Conservation (phyloP, 2,329 filamentous ascomycete genomes). For the Colletotrichum cordylinicola region DNA sequence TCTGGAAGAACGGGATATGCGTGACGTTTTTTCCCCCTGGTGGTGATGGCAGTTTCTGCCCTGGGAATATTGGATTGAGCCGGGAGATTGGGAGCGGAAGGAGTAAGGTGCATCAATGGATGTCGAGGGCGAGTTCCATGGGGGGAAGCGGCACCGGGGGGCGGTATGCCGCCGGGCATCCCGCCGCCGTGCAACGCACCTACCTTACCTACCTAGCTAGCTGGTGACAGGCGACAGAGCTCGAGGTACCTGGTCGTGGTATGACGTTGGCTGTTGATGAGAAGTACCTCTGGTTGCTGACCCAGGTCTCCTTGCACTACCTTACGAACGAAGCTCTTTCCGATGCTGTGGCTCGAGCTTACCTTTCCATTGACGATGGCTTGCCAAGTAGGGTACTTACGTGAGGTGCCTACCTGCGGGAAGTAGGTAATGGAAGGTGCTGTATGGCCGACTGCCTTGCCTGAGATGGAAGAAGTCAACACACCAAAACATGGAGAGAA, state of each 20-base stretch:
- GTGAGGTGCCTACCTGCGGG: neutral
- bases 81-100: neutral
- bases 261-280: neutral
- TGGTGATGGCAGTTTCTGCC: neutral
- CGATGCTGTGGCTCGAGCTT: neutral
- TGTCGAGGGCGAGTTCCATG: neutral
- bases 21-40: neutral
- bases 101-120: neutral
- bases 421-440: neutral
- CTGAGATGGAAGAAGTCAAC: neutral
- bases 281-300: neutral
- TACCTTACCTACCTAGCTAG: neutral
- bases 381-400: neutral
- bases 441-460: neutral
- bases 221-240: neutral
- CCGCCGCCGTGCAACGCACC: neutral
- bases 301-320: neutral
- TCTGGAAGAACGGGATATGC: neutral
- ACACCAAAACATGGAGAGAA: neutral
- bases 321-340: neutral
- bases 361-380: neutral
- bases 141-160: neutral
- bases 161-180: neutral
- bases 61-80: neutral
- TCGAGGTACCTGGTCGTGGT: neutral